These are phyloP conservation scores for Stagonosporopsis cucurbitacearum DNA, from an alignment of 2,329 filamentous ascomycete genomes.

Conservation along the genomic window DNA sequence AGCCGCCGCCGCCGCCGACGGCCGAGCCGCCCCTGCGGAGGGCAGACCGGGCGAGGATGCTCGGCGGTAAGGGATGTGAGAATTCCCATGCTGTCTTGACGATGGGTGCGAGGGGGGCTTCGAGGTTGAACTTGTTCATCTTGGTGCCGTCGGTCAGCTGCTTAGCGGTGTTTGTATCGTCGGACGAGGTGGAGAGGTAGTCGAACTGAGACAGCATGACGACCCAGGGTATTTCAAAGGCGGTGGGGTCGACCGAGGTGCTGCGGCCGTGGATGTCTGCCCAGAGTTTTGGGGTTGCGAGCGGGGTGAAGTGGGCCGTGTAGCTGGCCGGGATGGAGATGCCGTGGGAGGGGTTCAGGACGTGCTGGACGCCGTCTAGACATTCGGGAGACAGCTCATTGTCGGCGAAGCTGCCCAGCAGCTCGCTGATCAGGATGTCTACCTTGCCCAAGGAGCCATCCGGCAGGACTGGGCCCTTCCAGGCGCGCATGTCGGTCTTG, in stretches of 20 bases:
- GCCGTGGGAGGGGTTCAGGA: slow-evolving; percentile 78
- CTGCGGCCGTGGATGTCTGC: slow-evolving; percentile 75
- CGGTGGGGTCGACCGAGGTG: slow-evolving; percentile 66
- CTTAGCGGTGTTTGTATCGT: slow-evolving; percentile 53
- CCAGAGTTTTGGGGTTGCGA: slow-evolving; percentile 84
- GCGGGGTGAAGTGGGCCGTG: slow-evolving; percentile 91
- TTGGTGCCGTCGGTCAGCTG: slow-evolving; percentile 54
- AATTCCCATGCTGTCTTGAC: slow-evolving; percentile 85
- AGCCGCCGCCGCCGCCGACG: slow-evolving; percentile 73
- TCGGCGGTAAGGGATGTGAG: slow-evolving; percentile 71
- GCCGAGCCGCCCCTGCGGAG: slow-evolving; percentile 68
- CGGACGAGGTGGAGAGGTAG: slow-evolving; percentile 69
- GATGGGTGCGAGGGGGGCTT: slow-evolving; percentile 45
- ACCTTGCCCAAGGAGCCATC: slow-evolving; percentile 68
- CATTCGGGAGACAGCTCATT: slow-evolving; percentile 98
- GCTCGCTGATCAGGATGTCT: slow-evolving; percentile 92
- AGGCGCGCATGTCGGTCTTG: slow-evolving; percentile 96
- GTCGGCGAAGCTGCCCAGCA: slow-evolving; percentile 93
- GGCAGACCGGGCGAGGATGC: slow-evolving; percentile 63
- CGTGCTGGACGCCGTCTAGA: slow-evolving; percentile 91
- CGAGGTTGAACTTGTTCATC: slow-evolving; percentile 42
- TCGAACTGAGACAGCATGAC: slow-evolving; percentile 91
- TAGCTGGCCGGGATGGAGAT: slow-evolving; percentile 95
- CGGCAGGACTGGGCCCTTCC: slow-evolving; percentile 77
- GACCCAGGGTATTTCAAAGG: slow-evolving; percentile 92